Percentiles rank a stretch among this genome's conserved stretches.
Conservation (phyloP, 441 rosid species). For the Gossypium davidsonii region DNA sequence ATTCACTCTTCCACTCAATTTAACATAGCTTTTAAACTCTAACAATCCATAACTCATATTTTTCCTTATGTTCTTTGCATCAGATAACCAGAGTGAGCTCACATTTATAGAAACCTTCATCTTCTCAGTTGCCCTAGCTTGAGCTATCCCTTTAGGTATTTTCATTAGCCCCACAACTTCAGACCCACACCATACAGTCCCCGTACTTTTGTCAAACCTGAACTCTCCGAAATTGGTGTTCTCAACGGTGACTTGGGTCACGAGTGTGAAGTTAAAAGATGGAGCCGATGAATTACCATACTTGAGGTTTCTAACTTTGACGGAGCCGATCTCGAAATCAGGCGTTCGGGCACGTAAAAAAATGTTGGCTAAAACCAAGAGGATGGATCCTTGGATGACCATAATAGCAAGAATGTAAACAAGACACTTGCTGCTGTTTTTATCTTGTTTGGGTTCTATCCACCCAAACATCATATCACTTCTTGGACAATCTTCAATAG, state of each 20-base stretch:
- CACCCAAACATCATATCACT: constrained; percentile 2
- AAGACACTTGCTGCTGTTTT: constrained; percentile 28
- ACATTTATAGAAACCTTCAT: constrained; percentile 27
- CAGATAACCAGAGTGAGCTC: constrained; percentile 18
- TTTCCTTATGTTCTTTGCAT: constrained; percentile 8
- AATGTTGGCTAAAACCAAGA: constrained; percentile 27
- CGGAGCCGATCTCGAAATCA: background rate
- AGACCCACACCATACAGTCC: constrained; percentile 23
- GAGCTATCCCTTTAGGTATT: constrained; percentile 27
- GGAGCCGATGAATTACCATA: constrained; percentile 15
- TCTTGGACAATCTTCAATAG: background rate
- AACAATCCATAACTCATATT: constrained; percentile 33
- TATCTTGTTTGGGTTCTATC: background rate
- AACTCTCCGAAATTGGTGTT: constrained; percentile 53
- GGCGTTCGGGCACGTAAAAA: constrained; percentile 11
- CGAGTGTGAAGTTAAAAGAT: constrained; percentile 34
- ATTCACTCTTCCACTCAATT: constrained; percentile 37
- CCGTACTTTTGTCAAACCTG: constrained; percentile 26
- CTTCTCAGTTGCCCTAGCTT: constrained; percentile 32
- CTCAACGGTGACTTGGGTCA: constrained; percentile 29
- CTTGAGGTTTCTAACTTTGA: constrained; percentile 24
- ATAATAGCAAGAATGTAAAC: constrained; percentile 31
- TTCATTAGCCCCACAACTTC: constrained; percentile 33
- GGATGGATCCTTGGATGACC: constrained; percentile 28
- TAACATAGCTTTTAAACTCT: constrained; percentile 35